Conservation (phyloP, 257 asterid species). For the Scutellaria baicalensis region DNA sequence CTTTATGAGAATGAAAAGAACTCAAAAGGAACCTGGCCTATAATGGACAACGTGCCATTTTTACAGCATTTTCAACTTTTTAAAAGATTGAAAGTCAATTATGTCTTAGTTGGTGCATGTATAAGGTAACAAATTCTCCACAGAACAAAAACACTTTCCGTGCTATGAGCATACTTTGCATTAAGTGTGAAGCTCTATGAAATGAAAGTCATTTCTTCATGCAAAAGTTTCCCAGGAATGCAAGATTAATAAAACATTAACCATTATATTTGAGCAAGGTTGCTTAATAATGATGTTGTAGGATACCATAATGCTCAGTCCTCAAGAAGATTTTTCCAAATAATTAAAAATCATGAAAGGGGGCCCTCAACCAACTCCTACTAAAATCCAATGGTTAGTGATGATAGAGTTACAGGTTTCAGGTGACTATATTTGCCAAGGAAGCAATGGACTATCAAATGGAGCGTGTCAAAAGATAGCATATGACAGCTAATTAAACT, state of each 20-base stretch:
- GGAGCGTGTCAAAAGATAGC: neutral
- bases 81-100: neutral
- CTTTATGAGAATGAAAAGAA: neutral
- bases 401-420: neutral
- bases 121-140: neutral
- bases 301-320: neutral
- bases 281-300: neutral
- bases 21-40: neutral
- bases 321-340: neutral
- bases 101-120: neutral
- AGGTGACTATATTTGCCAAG: neutral
- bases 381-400: neutral
- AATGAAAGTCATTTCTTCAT: neutral
- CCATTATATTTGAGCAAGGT: neutral
- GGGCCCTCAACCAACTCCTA: neutral
- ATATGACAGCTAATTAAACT: neutral
- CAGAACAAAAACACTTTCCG: neutral
- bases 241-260: neutral
- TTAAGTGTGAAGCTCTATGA: neutral
- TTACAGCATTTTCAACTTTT: neutral
- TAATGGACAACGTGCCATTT: neutral
- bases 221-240: neutral
- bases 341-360: neutral
- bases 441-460: neutral
- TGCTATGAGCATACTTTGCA: neutral